Base-by-base conservation (phyloP, 305 asterid genomes). In the Lippia alba region DNA sequence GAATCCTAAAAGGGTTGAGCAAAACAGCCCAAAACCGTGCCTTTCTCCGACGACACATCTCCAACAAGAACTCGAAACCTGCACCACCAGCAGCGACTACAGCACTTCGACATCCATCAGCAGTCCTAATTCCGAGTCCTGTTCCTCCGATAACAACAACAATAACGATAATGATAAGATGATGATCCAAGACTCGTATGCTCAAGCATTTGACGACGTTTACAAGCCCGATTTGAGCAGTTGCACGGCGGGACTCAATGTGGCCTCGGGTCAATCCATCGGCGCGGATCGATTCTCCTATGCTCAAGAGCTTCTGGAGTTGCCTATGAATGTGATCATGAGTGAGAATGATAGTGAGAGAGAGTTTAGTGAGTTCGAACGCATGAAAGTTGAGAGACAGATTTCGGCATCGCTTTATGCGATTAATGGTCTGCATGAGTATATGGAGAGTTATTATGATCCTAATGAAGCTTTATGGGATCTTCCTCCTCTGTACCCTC, bases 351-450 rank as follows among this genome's bases (percentile, higher is more conserved):
- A 1, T 17, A 55, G 40, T 0, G 74, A 69, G 6, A 64, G 14
- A 63, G 86, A 79, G 34, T 57, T 89, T 18, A 58, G 84, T 5
- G 94, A 86, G 48, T 90, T 83, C 60, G 95, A 90, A 70, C 69
- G 80, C 1, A 84, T 88, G 79, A 86, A 81, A 73, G 92, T 88
- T 1, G 95, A 90, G 71, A 82, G 96, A 73, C 92, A 86, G 80
- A 86, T 90, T 56, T 90, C 96, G 16, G 96, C 96, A 12, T 90
- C 96, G 6, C 93, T 90, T 24, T 90, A 90, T 33, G 95, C 96
- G 5, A 84, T 86, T 45, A 88, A 88, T 62, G 96, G 89, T 10
- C 84, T 90, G 60, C 93, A 86, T 11, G 90, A 90, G 73, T 90
- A 90, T 34, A 85, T 90, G 91, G 87, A 90, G 70, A 72, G 75